Evolutionary conservation across 2,329 filamentous ascomycete genomes (phyloP).

Genomic region (Pseudocercospora vitis): DNA sequence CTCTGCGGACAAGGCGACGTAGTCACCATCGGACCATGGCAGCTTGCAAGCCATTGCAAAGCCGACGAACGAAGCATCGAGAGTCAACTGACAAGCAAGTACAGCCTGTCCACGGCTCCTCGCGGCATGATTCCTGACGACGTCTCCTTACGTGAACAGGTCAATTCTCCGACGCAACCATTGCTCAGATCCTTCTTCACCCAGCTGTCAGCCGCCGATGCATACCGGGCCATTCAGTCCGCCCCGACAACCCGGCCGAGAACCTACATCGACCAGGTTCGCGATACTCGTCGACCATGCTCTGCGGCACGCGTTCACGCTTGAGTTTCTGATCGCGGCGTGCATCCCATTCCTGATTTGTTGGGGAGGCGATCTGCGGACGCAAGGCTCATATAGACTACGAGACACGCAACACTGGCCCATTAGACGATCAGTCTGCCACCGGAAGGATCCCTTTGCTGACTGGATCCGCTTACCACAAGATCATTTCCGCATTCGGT

Average conservation of each 20-base stretch:
- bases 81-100: background rate
- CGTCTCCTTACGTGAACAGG: too few relatives aligned
- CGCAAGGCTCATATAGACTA: background rate
- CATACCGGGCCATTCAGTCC: too few relatives aligned
- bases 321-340: background rate
- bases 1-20: background rate
- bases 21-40: background rate
- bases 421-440: background rate
- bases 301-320: background rate
- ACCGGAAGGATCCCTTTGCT: background rate
- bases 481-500: background rate
- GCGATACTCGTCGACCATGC: conserved; percentile 11
- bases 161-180: background rate
- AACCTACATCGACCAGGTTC: conserved; percentile 22
- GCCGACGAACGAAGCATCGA: background rate
- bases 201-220: background rate
- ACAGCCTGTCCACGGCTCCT: too few relatives aligned
- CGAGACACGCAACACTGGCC: background rate
- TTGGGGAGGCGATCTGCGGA: too few relatives aligned
- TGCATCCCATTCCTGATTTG: too few relatives aligned
- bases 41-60: too few relatives aligned
- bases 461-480: background rate
- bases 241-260: conserved; percentile 4
- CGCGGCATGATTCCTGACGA: too few relatives aligned
- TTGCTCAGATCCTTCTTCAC: background rate